Conservation (phyloP, 2,329 filamentous ascomycete genomes). For the Aspergillus puulaauensis region DNA sequence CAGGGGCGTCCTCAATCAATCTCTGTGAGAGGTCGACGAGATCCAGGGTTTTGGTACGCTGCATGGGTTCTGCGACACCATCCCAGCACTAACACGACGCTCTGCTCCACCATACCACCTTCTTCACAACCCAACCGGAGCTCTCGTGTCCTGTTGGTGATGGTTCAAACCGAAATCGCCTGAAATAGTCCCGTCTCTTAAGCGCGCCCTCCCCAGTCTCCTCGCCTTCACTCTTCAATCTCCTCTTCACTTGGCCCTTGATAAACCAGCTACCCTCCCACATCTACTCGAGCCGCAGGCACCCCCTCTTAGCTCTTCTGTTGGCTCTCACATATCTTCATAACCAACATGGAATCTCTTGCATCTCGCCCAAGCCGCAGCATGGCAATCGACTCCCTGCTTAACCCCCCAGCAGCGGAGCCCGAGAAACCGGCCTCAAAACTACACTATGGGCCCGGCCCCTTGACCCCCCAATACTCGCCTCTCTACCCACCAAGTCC, state of each 20-base stretch:
- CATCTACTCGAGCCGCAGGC: background rate
- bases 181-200: conserved; percentile 8
- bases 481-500: conserved; percentile 31
- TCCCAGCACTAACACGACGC: conserved; percentile 17
- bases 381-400: conserved; percentile 36
- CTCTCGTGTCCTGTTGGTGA: conserved; percentile 21
- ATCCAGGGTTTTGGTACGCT: conserved; percentile 25
- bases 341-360: conserved; percentile 17
- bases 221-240: background rate
- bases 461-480: conserved; percentile 24
- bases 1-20: conserved; percentile 20
- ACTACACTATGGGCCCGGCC: conserved; percentile 16
- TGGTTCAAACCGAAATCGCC: conserved; percentile 12
- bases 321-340: conserved; percentile 13
- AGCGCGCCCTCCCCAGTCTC: conserved; percentile 5
- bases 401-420: conserved; percentile 31
- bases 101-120: conserved; percentile 6
- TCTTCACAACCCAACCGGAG: conserved; percentile 20
- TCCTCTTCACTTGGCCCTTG: background rate
- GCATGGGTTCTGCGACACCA: conserved; percentile 25
- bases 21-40: conserved; percentile 18
- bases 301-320: conserved; percentile 3
- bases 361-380: conserved; percentile 29
- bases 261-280: background rate
- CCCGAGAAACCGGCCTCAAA: conserved; percentile 15